A percentile compares a stretch with the other conserved stretches of the same genome.
These are phyloP conservation scores for Apiotrichum akiyoshidainum DNA, from an alignment of 1,284 basidiomycete genomes.

Conservation along the genomic window DNA sequence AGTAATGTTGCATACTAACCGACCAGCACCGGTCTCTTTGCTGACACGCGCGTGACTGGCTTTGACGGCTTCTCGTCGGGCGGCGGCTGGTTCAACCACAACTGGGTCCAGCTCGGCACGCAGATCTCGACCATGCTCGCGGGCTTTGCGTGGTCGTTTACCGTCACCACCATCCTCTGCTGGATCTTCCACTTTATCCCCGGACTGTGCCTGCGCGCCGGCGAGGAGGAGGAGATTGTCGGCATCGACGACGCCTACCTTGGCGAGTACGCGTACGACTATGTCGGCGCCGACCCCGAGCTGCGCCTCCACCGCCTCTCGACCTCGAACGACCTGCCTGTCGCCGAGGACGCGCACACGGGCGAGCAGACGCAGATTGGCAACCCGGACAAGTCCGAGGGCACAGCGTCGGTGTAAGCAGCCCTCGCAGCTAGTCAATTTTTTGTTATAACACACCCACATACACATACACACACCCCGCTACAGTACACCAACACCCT, in stretches of 20 bases:
- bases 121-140: slow-evolving; percentile 56
- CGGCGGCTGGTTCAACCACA: slow-evolving; percentile 87
- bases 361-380: background rate
- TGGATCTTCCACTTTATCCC: slow-evolving; percentile 94
- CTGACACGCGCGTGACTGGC: slow-evolving; percentile 74
- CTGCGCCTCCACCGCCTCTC: slow-evolving; percentile 35
- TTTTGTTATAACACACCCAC: background rate
- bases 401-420: no score
- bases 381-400: background rate
- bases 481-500: background rate
- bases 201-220: slow-evolving; percentile 69
- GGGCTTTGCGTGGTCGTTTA: slow-evolving; percentile 74
- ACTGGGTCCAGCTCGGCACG: slow-evolving; percentile 69
- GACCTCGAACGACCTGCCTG: background rate
- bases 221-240: slow-evolving; percentile 82
- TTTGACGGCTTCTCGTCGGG: slow-evolving; percentile 74
- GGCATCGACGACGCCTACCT: slow-evolving; percentile 92
- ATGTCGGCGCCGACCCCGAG: slow-evolving; percentile 62
- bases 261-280: slow-evolving; percentile 92
- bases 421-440: background rate
- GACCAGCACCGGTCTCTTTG: slow-evolving; percentile 70
- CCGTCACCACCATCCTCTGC: slow-evolving; percentile 78
- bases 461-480: no score
- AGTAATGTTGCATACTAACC: no score
- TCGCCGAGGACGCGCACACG: background rate